Evolutionary conservation across 768 basidiomycete species (phyloP), one percentile per base, ranked within the genome.

Genomic region (Megacollybia marginata): DNA sequence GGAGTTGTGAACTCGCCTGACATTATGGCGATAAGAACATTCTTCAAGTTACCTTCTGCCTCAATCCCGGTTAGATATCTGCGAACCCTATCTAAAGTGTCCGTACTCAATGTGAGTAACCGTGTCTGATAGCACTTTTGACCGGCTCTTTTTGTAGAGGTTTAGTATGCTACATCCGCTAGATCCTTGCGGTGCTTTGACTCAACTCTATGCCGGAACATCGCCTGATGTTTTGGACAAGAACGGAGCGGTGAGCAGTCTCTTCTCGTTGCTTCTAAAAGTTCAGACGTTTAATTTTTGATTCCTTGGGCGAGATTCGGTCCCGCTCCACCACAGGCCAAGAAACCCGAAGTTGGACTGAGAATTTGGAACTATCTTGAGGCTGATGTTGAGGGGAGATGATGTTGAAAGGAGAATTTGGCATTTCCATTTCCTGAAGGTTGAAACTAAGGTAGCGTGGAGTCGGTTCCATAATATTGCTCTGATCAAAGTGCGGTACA

Each of bases 11-110:
- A 57, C 60, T 80, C 19, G 73, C 71, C 20, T 59, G 74, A 44
- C 64, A 74, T 52, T 74, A 75, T 54, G 69, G 62, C 1, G 71
- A 74, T 32, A 54, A 72, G 53, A 73, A 71, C 8, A 71, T 82
- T 47, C 64, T 80, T n/a, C n/a, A n/a, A n/a, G n/a, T n/a, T 0
- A 71, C 71, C 2, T 64, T 65, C 20, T 62, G 72, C 15, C 55
- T 79, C 20, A 67, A 79, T 52, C 77, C 80, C 1, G 75, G 77
- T 49, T 52, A 34, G 35, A 20, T 33, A 33, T 13, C 20, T 51
- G 13, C 28, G 10, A n/a, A 34, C 9, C 42, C 53, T 1, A 16
- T 48, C 34, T 16, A 53, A 13, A 36, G 33, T 31, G 20, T 56
- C 19, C 2, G 51, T n/a, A 58, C 67, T 44, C 52, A 58, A 19